Conservation (phyloP, 129 eudicot species). For the Arctium minus region DNA sequence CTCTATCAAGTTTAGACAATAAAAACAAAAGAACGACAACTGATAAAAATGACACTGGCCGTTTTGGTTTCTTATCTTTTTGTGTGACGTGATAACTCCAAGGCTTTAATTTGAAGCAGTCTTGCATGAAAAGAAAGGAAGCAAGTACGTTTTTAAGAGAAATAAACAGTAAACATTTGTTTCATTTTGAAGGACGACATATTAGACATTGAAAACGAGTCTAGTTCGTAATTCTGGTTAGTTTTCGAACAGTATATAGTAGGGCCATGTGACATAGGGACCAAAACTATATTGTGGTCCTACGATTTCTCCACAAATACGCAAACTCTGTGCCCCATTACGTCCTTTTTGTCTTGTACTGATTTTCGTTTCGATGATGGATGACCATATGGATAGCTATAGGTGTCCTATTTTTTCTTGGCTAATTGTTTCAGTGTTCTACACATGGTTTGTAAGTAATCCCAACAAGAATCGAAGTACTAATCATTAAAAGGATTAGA, state of each 20-base stretch:
- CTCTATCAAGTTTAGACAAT: neutral
- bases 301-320: constrained; percentile 24
- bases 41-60: neutral
- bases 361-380: constrained; percentile 13
- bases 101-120: neutral
- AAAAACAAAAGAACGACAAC: neutral
- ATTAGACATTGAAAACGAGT: neutral
- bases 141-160: neutral
- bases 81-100: neutral
- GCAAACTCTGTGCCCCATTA: constrained; percentile 14
- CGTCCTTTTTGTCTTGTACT: constrained; percentile 23
- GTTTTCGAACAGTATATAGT: constrained; percentile 15
- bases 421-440: neutral
- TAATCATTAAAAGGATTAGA: neutral
- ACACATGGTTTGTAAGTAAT: neutral
- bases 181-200: neutral
- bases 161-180: neutral
- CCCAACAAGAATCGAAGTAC: too few relatives aligned
- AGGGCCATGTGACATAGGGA: constrained; percentile 29
- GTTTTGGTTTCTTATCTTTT: neutral
- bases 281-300: constrained; percentile 37
- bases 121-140: neutral
- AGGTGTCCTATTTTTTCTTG: constrained; percentile 3
- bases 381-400: constrained; percentile 15
- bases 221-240: neutral